Evolutionary conservation across 306 rosid species (phyloP).

Genomic region (Cucurbita argyrosperma): DNA sequence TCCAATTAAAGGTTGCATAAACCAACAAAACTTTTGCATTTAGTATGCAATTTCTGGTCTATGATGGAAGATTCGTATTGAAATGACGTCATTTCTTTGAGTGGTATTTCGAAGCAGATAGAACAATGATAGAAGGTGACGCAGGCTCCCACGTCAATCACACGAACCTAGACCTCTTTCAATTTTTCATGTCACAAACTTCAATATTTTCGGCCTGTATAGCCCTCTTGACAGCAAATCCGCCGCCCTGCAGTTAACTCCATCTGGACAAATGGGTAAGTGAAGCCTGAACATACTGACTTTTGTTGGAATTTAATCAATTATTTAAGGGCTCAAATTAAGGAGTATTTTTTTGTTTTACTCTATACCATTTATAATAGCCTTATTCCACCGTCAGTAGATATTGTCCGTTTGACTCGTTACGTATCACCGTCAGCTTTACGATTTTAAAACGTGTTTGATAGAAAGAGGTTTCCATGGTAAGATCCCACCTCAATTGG

Average conservation of each 20-base stretch:
- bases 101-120: slow-evolving; percentile 1
- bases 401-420: no score
- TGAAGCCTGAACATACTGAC: background rate
- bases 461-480: no score
- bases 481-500: no score
- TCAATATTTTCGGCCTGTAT: background rate
- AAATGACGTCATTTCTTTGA: background rate
- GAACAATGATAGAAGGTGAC: background rate
- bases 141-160: background rate
- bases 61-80: background rate
- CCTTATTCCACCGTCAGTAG: no score
- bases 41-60: background rate
- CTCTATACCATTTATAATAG: no score
- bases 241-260: background rate
- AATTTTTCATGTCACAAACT: background rate
- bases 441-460: no score
- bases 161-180: no score
- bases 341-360: no score
- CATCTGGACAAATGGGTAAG: background rate
- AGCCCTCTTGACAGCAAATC: background rate
- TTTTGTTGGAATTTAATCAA: no score
- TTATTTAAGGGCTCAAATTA: no score
- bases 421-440: no score
- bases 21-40: background rate
- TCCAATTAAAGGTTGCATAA: background rate